Base-by-base conservation (phyloP, 768 basidiomycete genomes). In the Leccinum disarticulatum region DNA sequence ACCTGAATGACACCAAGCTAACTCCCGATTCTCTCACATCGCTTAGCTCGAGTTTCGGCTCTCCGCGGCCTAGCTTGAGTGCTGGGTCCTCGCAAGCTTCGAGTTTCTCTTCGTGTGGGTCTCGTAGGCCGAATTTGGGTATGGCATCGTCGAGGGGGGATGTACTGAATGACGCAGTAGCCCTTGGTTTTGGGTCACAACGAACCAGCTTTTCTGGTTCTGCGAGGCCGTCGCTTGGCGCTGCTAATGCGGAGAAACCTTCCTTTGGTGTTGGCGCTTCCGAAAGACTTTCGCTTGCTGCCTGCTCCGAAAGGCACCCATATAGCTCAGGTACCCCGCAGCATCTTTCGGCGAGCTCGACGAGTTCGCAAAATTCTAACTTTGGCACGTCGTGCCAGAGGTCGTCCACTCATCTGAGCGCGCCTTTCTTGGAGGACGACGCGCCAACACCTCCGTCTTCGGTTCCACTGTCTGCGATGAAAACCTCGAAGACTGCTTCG, bases 41-140 rank as follows among this genome's bases (percentile, higher is more conserved):
- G 17, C 54, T 71, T 35, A 56, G 64, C 13, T 65, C 70, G 3
- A 66, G 49, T 50, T 72, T 70, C 49, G 65, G 73, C 36, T 72
- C 71, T 15, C 64, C 63, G 1, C 60, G 55, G 48, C 70, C 68
- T 28, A 74, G 58, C 28, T 15, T 72, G 27, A 73, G 73, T 36
- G 65, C 67, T 0, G 60, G 59, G 15, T 74, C 71, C 27, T 73
- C 73, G 38, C 71, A 73, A n/a, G 36, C 68, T 5, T 65, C 69
- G 9, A 71, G 55, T 36, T 69, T 73, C 33, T 62, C 62, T 43
- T 64, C 73, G 3, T 57, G 60, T 22, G 66, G 68, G 6, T 69
- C 68, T 15, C 73, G 66, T 43, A 60, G 60, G 30, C 58, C 60
- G 22, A 73, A 65, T 57, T 47, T 72, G n/a, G 60, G 60, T 28